Evolutionary conservation across 1,139 yeast genomes (phyloP), one percentile per base, ranked within the genome.

Genomic region (Taphrina communis): DNA sequence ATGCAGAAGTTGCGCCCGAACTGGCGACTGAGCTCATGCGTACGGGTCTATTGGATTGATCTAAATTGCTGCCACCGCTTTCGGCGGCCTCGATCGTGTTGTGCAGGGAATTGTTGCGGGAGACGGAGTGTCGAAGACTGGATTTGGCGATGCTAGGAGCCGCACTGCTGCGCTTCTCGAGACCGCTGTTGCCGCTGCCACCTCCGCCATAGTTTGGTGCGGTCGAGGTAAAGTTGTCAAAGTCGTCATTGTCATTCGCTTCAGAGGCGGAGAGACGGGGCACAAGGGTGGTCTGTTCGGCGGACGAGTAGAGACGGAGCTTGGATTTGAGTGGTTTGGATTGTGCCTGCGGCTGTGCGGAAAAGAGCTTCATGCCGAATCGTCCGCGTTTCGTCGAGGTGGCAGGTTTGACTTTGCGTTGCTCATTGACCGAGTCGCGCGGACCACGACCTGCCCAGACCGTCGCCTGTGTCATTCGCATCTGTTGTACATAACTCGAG

Each of bases 371-470:
- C 46, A 62, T 68, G 65, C 70, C 53, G 58, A 58, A 62, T 42
- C 61, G 44, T 25, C 65, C 53, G 5, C 68, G 60, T 42, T 68
- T 52, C 14, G 44, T 48, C 14, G 65, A 41, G 7, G 59, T 39
- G 12, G 60, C 9, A 21, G 52, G 53, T 55, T 69, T 67, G 8
- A 39, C 25, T 39, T 68, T 50, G 21, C 65, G 36, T 9, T 14
- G 11, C 9, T 65, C 67, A 25, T 61, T 62, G 14, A 68, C 70
- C 6, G 71, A 58, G 21, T 56, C 52, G n/a, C 51, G 46, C 1
- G 68, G 68, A 8, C 70, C 71, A n/a, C 65, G 65, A 9, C 68
- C 71, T 14, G 69, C 67, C 71, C 71, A 69, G 56, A 69, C 71
- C 8, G 71, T 69, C 1, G 70, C 71, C 36, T 52, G 69, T 12